Base-by-base conservation (phyloP, 805 yeast genomes). In the Ogataea trehalophila region DNA sequence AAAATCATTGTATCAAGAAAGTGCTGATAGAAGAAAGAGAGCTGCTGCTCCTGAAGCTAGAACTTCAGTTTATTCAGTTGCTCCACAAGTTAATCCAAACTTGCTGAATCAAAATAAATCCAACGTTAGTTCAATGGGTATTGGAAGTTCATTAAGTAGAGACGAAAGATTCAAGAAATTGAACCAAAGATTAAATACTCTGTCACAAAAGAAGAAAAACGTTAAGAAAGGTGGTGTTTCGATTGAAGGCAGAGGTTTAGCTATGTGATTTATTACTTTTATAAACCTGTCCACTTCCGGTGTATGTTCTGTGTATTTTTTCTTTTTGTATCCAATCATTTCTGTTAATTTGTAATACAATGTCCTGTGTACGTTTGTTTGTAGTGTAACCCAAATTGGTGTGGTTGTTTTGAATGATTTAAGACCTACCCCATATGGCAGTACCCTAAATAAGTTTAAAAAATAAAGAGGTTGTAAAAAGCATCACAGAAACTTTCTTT, bases 1-100 rank as follows among this genome's bases (percentile, higher is more conserved):
- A 41, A 83, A 77, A 66, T 66, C 91, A 2, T 73, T 87, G 50
- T 91, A 90, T 60, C 96, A 90, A 69, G 91, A 86, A 63, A 84
- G 87, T 58, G 97, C 97, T 9, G 89, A 83, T 55, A 79, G 96
- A 68, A 80, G 97, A 69, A 87, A 87, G 67, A 79, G 98, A 66
- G 97, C 98, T 4, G 96, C 96, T 37, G 92, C 94, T 43, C 98
- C 98, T n/a, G 82, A 85, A 34, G 90, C 92, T 40, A 79, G 94
- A 52, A 85, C 94, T 3, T 80, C 89, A 14, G 95, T 92, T 49
- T 91, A 88, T 72, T 86, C 85, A 60, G 83, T 87, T 61, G 98
- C 97, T 1, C 98, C 98, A 47, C 81, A 75, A 61, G 86, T 86
- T 52, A 81, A 78, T 58, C 63, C 82, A 39, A 74, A 72, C 51